These are phyloP conservation scores for Pichia sp. DNA, from an alignment of 1,139 yeast species.

Conservation along the genomic window DNA sequence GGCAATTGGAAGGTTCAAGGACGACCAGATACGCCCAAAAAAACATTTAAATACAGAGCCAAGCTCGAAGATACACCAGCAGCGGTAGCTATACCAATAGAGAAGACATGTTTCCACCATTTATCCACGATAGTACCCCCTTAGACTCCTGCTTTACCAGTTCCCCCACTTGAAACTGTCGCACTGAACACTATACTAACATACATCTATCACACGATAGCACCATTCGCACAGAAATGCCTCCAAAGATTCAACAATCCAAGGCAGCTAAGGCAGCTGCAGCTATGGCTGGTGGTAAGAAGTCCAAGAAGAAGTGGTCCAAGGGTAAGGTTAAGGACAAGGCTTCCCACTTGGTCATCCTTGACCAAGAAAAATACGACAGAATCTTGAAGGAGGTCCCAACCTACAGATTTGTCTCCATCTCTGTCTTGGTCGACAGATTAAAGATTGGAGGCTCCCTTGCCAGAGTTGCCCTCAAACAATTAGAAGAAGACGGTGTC, in stretches of 20 bases:
- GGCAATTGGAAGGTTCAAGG: no score
- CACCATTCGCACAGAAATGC: constrained; percentile 50
- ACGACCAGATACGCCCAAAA: no score
- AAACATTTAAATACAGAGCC: no score
- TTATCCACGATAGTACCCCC: no score
- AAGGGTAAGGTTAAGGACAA: constrained; percentile 99
- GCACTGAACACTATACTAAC: constrained; percentile 7
- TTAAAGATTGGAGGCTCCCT: constrained; percentile 98
- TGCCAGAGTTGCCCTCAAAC: constrained; percentile 97
- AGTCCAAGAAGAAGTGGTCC: constrained; percentile 99
- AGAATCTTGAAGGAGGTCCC: constrained; percentile 99
- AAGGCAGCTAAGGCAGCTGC: constrained; percentile 99
- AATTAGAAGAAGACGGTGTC: constrained; percentile 92
- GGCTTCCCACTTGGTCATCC: constrained; percentile 97
- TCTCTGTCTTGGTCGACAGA: constrained; percentile 98
- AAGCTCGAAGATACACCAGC: no score
- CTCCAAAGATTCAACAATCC: constrained; percentile 98
- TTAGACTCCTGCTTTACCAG: no score
- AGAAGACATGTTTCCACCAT: no score
- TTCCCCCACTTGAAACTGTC: no score
- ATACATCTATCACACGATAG: neutral
- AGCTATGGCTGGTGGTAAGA: constrained; percentile 99
- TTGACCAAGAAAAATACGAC: constrained; percentile 99
- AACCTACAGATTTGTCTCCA: constrained; percentile 97
- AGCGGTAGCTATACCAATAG: no score